phyloP scores from a whole-genome alignment of 2,329 filamentous ascomycete species.

The Sclerotinia minor region DNA sequence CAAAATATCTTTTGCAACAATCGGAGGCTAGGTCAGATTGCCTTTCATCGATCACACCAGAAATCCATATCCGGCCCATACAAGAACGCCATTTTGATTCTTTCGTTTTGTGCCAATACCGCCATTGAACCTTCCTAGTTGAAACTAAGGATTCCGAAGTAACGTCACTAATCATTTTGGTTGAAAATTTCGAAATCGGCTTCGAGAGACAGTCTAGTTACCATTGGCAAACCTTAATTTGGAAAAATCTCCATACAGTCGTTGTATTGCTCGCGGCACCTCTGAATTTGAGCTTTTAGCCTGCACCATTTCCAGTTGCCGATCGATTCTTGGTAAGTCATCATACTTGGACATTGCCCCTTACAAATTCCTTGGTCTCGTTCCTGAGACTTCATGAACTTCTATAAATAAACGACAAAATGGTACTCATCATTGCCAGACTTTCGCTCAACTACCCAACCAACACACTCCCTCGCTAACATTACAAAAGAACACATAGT shows the following conservation, averaged over 20 bases:
- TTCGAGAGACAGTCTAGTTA: neutral
- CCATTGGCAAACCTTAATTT: slow-evolving; percentile 5
- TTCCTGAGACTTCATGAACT: neutral
- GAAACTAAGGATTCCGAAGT: neutral
- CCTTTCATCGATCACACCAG: neutral
- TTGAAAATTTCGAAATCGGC: neutral
- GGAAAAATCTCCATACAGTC: neutral
- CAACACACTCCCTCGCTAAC: neutral
- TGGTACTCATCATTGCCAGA: neutral
- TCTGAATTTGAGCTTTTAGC: neutral
- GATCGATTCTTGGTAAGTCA: slow-evolving; percentile 12
- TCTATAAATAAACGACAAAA: neutral
- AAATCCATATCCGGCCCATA: neutral
- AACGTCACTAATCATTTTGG: neutral
- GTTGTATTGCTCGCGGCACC: neutral
- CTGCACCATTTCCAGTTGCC: neutral
- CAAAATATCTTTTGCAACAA: slow-evolving; percentile 2
- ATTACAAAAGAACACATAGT: neutral
- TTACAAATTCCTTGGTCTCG: neutral
- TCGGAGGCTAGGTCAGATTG: neutral
- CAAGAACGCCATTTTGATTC: neutral
- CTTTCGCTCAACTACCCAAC: neutral
- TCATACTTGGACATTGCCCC: neutral
- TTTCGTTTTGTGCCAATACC: slow-evolving; percentile 11
- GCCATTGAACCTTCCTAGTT: slow-evolving; percentile 8